Percentiles rank a stretch among this genome's conserved stretches.
phyloP scores from a whole-genome alignment of 345 rosid genomes.

The Dimocarpus longan region DNA sequence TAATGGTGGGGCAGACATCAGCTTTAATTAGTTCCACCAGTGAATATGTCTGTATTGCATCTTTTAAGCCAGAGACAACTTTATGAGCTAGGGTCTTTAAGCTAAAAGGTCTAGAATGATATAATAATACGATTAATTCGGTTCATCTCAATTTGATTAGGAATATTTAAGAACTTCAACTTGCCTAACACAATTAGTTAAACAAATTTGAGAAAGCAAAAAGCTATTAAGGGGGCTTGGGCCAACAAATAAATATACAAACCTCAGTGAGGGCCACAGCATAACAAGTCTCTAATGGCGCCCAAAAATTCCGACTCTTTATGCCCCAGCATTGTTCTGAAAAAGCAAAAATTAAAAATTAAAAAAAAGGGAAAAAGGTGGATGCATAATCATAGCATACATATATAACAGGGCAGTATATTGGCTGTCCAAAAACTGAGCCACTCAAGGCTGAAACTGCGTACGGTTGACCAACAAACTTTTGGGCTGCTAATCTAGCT shows the following conservation, averaged over 20 bases:
- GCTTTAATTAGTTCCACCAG: conserved; percentile 8
- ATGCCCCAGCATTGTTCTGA: conserved; percentile 29
- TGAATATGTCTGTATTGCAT: conserved; percentile 4
- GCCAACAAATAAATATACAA: conserved; percentile 26
- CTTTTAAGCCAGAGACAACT: background rate
- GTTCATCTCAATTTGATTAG: conserved; percentile 19
- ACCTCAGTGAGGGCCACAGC: conserved; percentile 24
- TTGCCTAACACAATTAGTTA: conserved; percentile 15
- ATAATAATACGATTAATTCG: conserved; percentile 2
- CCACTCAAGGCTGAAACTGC: background rate
- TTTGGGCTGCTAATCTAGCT: background rate
- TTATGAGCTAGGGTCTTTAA: background rate
- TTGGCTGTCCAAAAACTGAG: background rate
- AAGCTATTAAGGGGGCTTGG: background rate
- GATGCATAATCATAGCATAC: background rate
- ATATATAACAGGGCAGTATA: background rate
- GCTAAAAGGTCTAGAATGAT: background rate
- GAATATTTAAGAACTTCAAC: conserved; percentile 12
- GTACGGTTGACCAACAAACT: background rate
- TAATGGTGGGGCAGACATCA: conserved; percentile 7
- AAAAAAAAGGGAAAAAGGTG: conserved; percentile 9
- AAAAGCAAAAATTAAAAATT: background rate
- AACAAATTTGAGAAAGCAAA: conserved; percentile 10
- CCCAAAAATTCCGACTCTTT: conserved; percentile 27
- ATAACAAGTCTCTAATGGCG: conserved; percentile 3